Evolutionary conservation across 2,329 filamentous ascomycete species (phyloP).

Genomic region (Colletotrichum orbiculare): DNA sequence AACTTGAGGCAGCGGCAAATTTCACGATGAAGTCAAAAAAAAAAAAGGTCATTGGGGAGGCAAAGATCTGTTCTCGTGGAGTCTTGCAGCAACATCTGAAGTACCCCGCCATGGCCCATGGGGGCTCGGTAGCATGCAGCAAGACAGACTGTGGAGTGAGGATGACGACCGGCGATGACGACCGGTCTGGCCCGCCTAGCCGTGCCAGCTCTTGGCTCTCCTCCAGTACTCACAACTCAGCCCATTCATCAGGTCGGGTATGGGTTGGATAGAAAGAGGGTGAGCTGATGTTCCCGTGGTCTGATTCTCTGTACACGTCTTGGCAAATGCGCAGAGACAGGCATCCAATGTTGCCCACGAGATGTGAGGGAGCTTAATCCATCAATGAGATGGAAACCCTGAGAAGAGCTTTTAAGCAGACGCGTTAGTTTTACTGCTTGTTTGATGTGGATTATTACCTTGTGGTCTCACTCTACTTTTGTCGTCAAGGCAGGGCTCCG

Average conservation of each 20-base stretch:
- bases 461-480: too few species aligned
- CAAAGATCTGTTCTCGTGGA: not conserved
- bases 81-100: not conserved
- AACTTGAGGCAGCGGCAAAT: too few species aligned
- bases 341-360: too few species aligned
- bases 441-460: too few species aligned
- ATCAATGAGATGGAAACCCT: not conserved
- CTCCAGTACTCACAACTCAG: conserved; percentile 1
- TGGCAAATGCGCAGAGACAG: too few species aligned
- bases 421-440: too few species aligned
- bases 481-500: too few species aligned
- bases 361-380: too few species aligned
- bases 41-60: too few species aligned
- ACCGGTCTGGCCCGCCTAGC: not conserved
- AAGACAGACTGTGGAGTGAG: conserved; percentile 19
- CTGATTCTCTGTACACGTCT: conserved; percentile 8
- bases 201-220: conserved; percentile 1
- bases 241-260: not conserved
- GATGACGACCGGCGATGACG: conserved; percentile 12
- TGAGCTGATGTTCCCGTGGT: conserved; percentile 11
- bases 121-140: not conserved
- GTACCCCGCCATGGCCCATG: conserved; percentile 2
- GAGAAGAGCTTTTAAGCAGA: too few species aligned
- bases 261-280: not conserved
- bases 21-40: too few species aligned